phyloP scores from a whole-genome alignment of 2,329 filamentous ascomycete genomes.

The Aphanoascus verrucosus region DNA sequence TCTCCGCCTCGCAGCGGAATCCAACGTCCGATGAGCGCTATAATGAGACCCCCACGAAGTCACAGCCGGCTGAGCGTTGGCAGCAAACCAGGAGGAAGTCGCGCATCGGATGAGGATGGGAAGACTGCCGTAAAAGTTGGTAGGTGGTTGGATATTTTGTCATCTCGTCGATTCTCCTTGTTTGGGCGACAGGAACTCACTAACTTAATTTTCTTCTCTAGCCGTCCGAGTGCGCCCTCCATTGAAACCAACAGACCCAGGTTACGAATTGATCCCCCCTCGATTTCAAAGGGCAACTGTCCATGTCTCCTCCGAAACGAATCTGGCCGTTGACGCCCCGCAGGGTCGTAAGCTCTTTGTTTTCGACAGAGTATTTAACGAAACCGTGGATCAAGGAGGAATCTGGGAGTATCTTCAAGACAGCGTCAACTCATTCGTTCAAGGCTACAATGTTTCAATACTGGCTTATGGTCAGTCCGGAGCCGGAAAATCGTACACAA shows the following conservation, averaged over 20 bases:
- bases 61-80: constrained; percentile 73
- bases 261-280: constrained; percentile 89
- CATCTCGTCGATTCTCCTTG: neutral
- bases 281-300: constrained; percentile 89
- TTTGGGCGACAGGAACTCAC: neutral
- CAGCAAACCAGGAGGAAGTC: constrained; percentile 60
- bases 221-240: constrained; percentile 88
- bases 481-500: constrained; percentile 95
- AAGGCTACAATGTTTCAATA: constrained; percentile 97
- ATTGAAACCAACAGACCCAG: constrained; percentile 71
- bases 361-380: constrained; percentile 86
- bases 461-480: constrained; percentile 96
- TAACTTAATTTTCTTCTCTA: constrained; percentile 32
- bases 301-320: constrained; percentile 76
- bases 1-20: constrained; percentile 45
- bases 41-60: constrained; percentile 66
- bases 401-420: constrained; percentile 91
- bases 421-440: constrained; percentile 77
- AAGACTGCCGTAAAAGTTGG: constrained; percentile 94
- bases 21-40: constrained; percentile 67
- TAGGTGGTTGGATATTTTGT: constrained; percentile 43
- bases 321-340: constrained; percentile 75
- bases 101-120: constrained; percentile 78
- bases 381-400: constrained; percentile 74
- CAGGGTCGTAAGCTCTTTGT: constrained; percentile 92